Conservation (phyloP, 768 basidiomycete genomes). For the Rhizopogon salebrosus region DNA sequence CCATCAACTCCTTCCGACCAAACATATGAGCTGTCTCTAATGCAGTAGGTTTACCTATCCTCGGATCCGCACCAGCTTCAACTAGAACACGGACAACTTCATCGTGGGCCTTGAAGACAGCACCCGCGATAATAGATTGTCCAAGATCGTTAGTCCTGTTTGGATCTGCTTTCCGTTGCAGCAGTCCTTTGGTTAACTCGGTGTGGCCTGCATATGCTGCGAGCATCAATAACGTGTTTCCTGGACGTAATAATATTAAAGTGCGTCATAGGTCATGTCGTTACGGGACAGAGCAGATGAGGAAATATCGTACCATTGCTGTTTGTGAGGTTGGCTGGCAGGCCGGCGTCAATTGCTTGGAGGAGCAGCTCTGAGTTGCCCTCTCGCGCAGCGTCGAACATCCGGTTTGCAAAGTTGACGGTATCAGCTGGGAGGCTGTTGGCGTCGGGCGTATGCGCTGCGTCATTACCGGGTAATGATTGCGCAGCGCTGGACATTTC, state of each 20-base stretch:
- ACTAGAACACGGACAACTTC: conserved; percentile 57
- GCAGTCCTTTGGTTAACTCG: conserved; percentile 45
- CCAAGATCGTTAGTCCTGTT: conserved; percentile 66
- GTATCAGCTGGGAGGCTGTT: conserved; percentile 30
- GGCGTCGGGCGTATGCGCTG: neutral
- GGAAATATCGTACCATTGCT: conserved; percentile 45
- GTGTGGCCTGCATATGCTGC: conserved; percentile 68
- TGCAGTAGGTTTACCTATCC: conserved; percentile 61
- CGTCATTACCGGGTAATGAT: neutral
- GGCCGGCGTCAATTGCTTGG: conserved; percentile 60
- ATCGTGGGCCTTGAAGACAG: conserved; percentile 68
- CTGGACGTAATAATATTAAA: conserved; percentile 30
- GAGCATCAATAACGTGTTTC: conserved; percentile 78
- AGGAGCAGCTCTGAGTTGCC: conserved; percentile 50
- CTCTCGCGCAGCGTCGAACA: conserved; percentile 70
- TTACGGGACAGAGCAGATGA: neutral
- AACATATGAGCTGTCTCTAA: conserved; percentile 70
- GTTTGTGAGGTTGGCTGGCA: conserved; percentile 71
- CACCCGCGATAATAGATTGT: conserved; percentile 73
- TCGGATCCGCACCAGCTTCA: conserved; percentile 53
- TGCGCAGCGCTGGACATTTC: neutral
- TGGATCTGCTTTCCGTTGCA: conserved; percentile 56
- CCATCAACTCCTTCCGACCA: conserved; percentile 48
- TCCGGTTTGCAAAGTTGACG: conserved; percentile 53
- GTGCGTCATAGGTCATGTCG: neutral